Conservation (phyloP, 129 eudicot genomes). For the Tagetes erecta region DNA sequence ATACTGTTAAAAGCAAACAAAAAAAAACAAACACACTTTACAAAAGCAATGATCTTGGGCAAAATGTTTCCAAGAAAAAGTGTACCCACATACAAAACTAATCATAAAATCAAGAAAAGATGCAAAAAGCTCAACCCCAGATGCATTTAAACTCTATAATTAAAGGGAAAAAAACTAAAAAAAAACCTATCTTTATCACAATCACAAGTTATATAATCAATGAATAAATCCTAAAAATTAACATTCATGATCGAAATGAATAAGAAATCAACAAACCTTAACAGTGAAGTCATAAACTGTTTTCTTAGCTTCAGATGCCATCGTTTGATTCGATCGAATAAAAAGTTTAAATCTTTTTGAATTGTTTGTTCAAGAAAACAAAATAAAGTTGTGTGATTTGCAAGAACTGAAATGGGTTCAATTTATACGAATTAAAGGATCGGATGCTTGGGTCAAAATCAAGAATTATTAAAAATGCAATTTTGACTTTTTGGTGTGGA, state of each 20-base stretch:
- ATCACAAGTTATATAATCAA: slow-evolving; percentile 3
- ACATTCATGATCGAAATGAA: neutral
- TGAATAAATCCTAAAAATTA: too few relatives aligned
- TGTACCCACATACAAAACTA: slow-evolving; percentile 6
- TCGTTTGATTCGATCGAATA: slow-evolving; percentile 42
- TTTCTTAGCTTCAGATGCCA: slow-evolving; percentile 58
- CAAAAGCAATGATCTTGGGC: neutral
- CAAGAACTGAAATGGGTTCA: slow-evolving; percentile 34
- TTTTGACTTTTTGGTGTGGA: slow-evolving; percentile 16
- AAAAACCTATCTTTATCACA: neutral
- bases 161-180: neutral
- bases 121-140: slow-evolving; percentile 14
- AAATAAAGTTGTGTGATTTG: slow-evolving; percentile 15
- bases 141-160: neutral
- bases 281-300: slow-evolving; percentile 86
- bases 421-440: slow-evolving; percentile 25
- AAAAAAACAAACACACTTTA: neutral
- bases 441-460: slow-evolving; percentile 16
- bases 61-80: neutral
- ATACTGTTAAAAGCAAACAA: neutral
- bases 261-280: slow-evolving; percentile 48
- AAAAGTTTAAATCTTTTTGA: slow-evolving; percentile 13
- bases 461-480: neutral
- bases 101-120: slow-evolving; percentile 23
- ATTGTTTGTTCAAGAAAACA: slow-evolving; percentile 18